Evolutionary conservation across 257 asterid genomes (phyloP), one percentile per base, ranked within the genome.

Genomic region (Coffea eugenioides): DNA sequence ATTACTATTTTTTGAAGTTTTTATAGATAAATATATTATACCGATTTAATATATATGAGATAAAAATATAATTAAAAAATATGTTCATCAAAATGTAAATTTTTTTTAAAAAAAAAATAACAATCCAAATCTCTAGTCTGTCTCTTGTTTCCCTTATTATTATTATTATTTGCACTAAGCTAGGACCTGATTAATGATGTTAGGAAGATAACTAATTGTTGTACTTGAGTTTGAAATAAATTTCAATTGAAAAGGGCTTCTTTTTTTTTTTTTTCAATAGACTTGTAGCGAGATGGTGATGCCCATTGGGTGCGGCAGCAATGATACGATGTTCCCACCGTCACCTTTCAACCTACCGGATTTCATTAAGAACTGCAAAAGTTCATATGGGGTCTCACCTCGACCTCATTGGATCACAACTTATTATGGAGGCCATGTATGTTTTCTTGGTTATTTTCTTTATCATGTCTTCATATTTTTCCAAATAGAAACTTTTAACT

Each of bases 371-470:
- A 18, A 45, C 1, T 91, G 93, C 71, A 45, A 70, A 5, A 23
- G 34, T 12, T 1, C 0, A 2, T 88, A 75, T 76, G 92, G 89
- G 0, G 85, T 91, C 16, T 21, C 79, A 36, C 87, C 97, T 79
- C 86, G 92, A 25, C 89, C 92, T 52, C 89, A 88, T 69, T 83
- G 86, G 86, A 20, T 75, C 54, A 79, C 79, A 16, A 84, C 80
- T 16, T 76, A 83, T 25, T 89, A 86, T 65, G 97, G 92, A 36
- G 97, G 92, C 74, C 89, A 88, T 73, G 97, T 91, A 85, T 71
- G 83, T 73, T 45, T 52, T 52, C 59, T 52, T 15, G 21, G 59
- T 52, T 52, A 14, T 52, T 52, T 52, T 52, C 15, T 52, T 52
- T 14, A 52, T 52, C 59, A 52, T 52, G 18, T 52, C 59, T 52